Conservation (phyloP, 192 early-diverging fungal species). For the Rhizophagus prolifer region DNA sequence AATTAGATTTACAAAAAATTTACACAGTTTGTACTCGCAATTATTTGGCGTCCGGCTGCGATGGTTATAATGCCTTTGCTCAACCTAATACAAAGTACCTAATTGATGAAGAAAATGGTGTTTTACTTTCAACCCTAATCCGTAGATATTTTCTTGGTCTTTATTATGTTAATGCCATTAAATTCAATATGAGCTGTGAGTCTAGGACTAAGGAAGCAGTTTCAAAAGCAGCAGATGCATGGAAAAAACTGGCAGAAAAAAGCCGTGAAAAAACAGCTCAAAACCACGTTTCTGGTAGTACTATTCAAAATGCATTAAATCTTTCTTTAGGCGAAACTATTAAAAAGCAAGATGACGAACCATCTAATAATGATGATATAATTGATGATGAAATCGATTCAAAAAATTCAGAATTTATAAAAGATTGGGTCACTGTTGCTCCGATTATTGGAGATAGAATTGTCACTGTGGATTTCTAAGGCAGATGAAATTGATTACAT, state of each 20-base stretch:
- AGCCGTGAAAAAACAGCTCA: slow-evolving; percentile 22
- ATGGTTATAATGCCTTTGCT: slow-evolving; percentile 54
- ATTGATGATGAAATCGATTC: slow-evolving; percentile 40
- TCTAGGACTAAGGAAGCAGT: slow-evolving; percentile 17
- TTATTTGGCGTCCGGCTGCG: slow-evolving; percentile 64
- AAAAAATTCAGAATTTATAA: slow-evolving; percentile 39
- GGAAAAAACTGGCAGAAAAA: slow-evolving; percentile 21
- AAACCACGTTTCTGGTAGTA: slow-evolving; percentile 10
- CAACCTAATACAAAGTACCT: slow-evolving; percentile 43
- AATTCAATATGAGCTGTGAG: slow-evolving; percentile 34
- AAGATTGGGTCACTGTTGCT: slow-evolving; percentile 57
- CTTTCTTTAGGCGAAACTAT: slow-evolving; percentile 30
- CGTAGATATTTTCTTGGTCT: slow-evolving; percentile 60
- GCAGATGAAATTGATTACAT: too few relatives aligned
- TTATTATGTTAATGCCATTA: slow-evolving; percentile 58
- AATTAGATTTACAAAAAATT: slow-evolving; percentile 46
- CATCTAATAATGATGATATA: slow-evolving; percentile 30
- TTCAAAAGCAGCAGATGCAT: slow-evolving; percentile 8
- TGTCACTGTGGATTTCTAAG: slow-evolving; percentile 11
- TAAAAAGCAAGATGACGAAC: slow-evolving; percentile 41
- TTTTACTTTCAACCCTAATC: slow-evolving; percentile 54
- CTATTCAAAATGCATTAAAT: slow-evolving; percentile 31
- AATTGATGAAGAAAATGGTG: slow-evolving; percentile 63
- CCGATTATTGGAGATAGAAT: slow-evolving; percentile 59
- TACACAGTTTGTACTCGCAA: slow-evolving; percentile 59